Evolutionary conservation across 2,329 filamentous ascomycete genomes (phyloP).

Genomic region (Arthrobotrys sinensis): DNA sequence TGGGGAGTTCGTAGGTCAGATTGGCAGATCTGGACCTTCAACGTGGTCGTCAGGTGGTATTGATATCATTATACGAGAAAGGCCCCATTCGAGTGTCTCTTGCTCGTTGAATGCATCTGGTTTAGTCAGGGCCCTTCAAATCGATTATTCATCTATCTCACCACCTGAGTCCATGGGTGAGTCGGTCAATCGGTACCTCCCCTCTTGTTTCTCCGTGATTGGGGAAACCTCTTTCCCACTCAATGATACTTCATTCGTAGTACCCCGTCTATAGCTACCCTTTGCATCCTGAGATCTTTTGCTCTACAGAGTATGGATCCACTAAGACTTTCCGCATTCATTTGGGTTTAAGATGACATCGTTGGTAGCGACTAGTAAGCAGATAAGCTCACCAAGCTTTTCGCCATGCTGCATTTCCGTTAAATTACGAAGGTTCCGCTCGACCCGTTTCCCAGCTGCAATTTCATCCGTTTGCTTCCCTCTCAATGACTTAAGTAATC

Average conservation of each 20-base stretch:
- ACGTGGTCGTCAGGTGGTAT: slow-evolving; percentile 14
- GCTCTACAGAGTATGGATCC: background rate
- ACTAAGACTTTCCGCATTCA: background rate
- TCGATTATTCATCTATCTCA: slow-evolving; percentile 11
- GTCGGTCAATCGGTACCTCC: background rate
- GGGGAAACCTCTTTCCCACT: background rate
- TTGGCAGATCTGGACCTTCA: background rate
- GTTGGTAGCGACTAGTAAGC: background rate
- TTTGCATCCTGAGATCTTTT: background rate
- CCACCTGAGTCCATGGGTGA: background rate
- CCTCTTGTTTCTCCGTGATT: background rate
- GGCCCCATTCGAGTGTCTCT: background rate
- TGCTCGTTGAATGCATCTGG: background rate
- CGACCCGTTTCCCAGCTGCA: background rate
- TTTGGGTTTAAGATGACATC: background rate
- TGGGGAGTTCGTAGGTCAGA: background rate
- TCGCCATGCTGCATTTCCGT: slow-evolving; percentile 17
- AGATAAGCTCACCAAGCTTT: slow-evolving; percentile 28
- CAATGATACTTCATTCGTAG: slow-evolving; percentile 7
- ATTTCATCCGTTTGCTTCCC: background rate
- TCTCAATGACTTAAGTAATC: slow-evolving; percentile 11
- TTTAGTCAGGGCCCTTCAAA: slow-evolving; percentile 14
- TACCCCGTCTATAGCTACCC: background rate
- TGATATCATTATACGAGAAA: slow-evolving; percentile 6
- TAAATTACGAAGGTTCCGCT: slow-evolving; percentile 11